Conservation (phyloP, 208 protist species). For the Acanthamoeba castellanii region DNA sequence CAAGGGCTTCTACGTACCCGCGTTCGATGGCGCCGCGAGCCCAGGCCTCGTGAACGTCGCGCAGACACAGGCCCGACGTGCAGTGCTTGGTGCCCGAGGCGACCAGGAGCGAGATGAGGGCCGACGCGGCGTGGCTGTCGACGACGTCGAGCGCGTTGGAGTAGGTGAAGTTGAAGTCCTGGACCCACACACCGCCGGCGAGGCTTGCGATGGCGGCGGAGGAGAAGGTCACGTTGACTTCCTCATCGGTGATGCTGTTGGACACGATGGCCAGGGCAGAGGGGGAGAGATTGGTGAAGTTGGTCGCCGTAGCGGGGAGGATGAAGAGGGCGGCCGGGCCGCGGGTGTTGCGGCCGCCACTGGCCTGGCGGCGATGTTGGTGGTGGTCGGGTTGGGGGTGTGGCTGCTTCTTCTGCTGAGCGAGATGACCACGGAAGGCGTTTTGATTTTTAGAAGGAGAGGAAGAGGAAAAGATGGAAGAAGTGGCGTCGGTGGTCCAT, state of each 20-base stretch:
- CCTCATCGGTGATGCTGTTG: not conserved
- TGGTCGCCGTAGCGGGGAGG: not conserved
- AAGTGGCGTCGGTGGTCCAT: not conserved
- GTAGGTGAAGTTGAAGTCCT: slow-evolving; percentile 28
- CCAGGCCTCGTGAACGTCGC: not conserved
- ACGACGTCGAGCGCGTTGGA: not conserved
- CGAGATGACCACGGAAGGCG: not conserved
- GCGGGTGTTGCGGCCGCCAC: not conserved
- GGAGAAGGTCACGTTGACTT: not conserved
- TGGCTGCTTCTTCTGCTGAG: not conserved
- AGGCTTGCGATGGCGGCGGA: not conserved
- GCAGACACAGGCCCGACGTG: not conserved
- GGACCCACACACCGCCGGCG: not conserved
- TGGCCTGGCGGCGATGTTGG: no score
- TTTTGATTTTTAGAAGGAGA: not conserved
- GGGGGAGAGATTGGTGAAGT: not conserved
- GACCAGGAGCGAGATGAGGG: not conserved
- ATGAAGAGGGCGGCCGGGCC: not conserved
- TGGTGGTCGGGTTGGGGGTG: not conserved
- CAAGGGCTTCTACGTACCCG: not conserved
- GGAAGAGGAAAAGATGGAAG: not conserved
- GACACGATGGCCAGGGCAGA: not conserved
- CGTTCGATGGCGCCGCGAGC: not conserved
- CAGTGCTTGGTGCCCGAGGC: slow-evolving; percentile 22
- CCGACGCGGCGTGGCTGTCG: not conserved